phyloP scores from a whole-genome alignment of 2,329 filamentous ascomycete species.

The Colletotrichum echinochloae region DNA sequence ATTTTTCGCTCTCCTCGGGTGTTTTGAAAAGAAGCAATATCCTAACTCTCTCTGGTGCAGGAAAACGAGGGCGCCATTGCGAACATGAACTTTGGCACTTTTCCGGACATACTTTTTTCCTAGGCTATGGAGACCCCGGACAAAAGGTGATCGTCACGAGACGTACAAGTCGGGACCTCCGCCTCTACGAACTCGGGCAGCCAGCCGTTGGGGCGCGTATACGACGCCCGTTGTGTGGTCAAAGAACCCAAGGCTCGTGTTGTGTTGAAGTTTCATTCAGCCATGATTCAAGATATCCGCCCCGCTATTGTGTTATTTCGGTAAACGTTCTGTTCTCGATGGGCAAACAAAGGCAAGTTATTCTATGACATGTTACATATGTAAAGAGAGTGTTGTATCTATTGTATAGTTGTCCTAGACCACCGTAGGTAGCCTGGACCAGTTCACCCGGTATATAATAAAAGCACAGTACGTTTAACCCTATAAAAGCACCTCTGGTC shows the following conservation, averaged over 20 bases:
- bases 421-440: no score
- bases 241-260: not conserved
- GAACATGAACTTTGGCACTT: conserved; percentile 10
- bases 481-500: no score
- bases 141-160: not conserved
- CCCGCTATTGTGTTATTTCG: not conserved
- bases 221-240: not conserved
- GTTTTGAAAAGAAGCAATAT: conserved; percentile 36
- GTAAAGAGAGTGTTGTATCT: no score
- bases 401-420: no score
- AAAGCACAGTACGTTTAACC: no score
- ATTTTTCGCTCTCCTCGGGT: conserved; percentile 33
- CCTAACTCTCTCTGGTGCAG: conserved; percentile 41
- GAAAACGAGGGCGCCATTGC: conserved; percentile 23
- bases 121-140: not conserved
- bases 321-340: not conserved
- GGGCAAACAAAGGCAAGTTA: not conserved
- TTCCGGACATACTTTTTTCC: conserved; percentile 18
- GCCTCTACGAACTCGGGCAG: no score
- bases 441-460: no score
- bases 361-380: not conserved
- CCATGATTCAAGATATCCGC: not conserved
- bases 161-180: not conserved
- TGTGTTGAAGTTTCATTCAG: not conserved
- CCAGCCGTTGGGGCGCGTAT: not conserved